A percentile compares a stretch with the other conserved stretches of the same genome.
Evolutionary conservation across 1,139 yeast genomes (phyloP).

Genomic region (Sugiyamaella xylanicola): DNA sequence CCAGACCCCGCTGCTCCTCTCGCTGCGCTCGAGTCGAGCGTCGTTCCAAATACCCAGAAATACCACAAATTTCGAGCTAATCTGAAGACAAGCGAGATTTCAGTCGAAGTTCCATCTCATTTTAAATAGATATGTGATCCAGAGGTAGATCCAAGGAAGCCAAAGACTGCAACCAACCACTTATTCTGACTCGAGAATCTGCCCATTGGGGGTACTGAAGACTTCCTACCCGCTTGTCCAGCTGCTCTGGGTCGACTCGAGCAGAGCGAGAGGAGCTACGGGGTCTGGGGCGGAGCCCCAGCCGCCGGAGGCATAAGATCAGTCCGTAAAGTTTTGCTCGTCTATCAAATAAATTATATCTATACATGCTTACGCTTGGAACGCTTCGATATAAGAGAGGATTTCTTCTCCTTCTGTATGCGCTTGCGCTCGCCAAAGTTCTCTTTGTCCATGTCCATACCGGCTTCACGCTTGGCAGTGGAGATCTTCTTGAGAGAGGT

Average conservation of each 20-base stretch:
- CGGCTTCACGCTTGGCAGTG: conserved; percentile 84
- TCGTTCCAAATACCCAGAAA: no score
- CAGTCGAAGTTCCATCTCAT: no score
- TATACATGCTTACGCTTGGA: not conserved
- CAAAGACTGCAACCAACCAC: no score
- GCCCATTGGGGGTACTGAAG: no score
- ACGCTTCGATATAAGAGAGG: not conserved
- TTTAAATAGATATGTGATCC: no score
- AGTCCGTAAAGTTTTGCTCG: no score
- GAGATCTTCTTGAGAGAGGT: conserved; percentile 66
- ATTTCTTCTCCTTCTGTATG: conserved; percentile 14
- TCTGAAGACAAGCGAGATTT: no score
- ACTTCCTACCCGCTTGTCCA: not conserved
- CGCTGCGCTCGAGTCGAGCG: not conserved
- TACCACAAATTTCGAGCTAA: no score
- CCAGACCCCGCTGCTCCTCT: not conserved
- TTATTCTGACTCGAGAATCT: no score
- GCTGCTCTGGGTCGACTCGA: not conserved
- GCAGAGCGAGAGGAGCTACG: conserved; percentile 2
- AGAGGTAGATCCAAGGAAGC: no score
- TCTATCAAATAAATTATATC: not conserved
- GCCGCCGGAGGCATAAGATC: conserved; percentile 4
- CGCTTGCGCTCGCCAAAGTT: conserved; percentile 65
- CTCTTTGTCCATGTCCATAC: conserved; percentile 92
- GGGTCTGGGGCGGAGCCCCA: conserved; percentile 3